Evolutionary conservation across 2,329 filamentous ascomycete genomes (phyloP).

Genomic region (Diaporthe vaccinii): DNA sequence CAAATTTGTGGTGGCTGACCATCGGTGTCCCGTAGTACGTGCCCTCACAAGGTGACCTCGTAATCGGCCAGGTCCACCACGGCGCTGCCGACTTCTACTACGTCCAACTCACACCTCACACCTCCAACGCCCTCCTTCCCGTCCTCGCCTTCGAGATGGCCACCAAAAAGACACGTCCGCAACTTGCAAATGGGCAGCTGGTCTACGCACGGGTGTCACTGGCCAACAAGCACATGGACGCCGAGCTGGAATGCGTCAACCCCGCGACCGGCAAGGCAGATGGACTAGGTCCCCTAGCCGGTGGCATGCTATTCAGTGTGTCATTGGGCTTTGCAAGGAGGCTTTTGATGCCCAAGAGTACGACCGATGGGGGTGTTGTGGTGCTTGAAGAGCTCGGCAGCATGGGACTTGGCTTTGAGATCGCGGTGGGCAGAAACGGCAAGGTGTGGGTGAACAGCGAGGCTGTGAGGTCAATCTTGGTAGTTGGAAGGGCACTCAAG

Average conservation of each 20-base stretch:
- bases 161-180: conserved; percentile 90
- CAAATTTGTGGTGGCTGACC: conserved; percentile 45
- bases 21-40: conserved; percentile 72
- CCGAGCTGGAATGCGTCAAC: conserved; percentile 89
- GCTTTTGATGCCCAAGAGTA: conserved; percentile 75
- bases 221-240: conserved; percentile 84
- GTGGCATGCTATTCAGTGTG: conserved; percentile 88
- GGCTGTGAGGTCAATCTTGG: conserved; percentile 77
- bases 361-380: conserved; percentile 74
- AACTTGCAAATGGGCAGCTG: conserved; percentile 79
- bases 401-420: conserved; percentile 88
- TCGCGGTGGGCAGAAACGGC: conserved; percentile 93
- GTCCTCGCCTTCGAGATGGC: conserved; percentile 94
- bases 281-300: conserved; percentile 84
- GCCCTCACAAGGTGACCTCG: conserved; percentile 84
- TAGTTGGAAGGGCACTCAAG: conserved; percentile 82
- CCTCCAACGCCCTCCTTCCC: conserved; percentile 77
- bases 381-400: conserved; percentile 84
- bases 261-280: conserved; percentile 89
- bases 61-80: conserved; percentile 88
- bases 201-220: conserved; percentile 90
- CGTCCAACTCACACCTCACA: conserved; percentile 79
- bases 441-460: conserved; percentile 92
- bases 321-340: conserved; percentile 86
- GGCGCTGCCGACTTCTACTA: conserved; percentile 83